Base-by-base conservation (phyloP, 1,284 basidiomycete genomes). In the Chondrostereum purpureum region DNA sequence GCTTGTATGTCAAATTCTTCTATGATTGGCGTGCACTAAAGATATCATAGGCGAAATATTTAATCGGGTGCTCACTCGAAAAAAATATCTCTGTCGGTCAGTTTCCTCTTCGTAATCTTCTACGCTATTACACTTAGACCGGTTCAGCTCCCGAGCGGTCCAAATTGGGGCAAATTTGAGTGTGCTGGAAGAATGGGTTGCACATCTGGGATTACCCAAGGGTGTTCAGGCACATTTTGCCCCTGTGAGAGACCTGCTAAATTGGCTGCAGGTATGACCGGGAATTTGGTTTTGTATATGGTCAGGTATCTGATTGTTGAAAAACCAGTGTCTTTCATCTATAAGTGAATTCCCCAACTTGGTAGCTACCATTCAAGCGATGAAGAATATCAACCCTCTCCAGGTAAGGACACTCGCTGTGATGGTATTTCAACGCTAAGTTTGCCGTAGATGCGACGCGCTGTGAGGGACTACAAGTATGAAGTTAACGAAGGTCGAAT, bases 401-500 rank as follows among this genome's bases (percentile, higher is more conserved):
- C 95, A 98, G 75, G 85, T 84, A 51, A 40, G 55, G 46, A 47
- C 14, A 19, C 45, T 33, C 39, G 10, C 17, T 43, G 33, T 36
- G 51, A 46, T 16, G 16, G 42, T 21, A 31, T 13, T 51, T 43
- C 17, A 31, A 50, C 39, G 14, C 14, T 48, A 23, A 23, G 38
- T 24, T 40, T 35, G 35, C 34, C 40, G 19, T 50, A 88, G 83
- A 93, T 99, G 84, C 82, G 92, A 39, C 80, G 90, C 27, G 92
- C 92, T 20, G 87, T 94, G 17, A 80, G 85, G 41, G 94, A 98
- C 57, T 99, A 99, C 67, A 86, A 88, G 54, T 98, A 91, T 61
- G 94, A 98, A 67, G 86, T 97, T 42, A 88, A 88, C 58, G 95
- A 99, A 66, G 74, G 79, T 2, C 77, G 78, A 50, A 96, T 99